A percentile compares a stretch with the other conserved stretches of the same genome.
Evolutionary conservation across 768 basidiomycete species (phyloP).

Genomic region (Sporobolomyces roseus): DNA sequence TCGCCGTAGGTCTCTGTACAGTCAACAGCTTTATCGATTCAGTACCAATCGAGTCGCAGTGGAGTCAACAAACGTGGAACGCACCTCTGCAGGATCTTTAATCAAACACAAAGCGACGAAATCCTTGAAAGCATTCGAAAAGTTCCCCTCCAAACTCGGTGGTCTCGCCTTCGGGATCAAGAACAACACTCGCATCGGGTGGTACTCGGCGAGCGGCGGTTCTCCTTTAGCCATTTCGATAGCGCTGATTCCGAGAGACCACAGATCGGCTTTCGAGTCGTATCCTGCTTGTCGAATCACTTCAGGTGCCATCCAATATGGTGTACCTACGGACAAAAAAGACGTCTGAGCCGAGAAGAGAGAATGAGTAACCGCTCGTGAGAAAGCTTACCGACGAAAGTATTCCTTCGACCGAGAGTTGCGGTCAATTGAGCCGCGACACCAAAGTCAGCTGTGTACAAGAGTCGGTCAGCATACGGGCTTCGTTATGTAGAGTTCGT

Average conservation of each 20-base stretch:
- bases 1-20: slow-evolving; percentile 76
- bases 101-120: slow-evolving; percentile 86
- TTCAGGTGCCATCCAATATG: slow-evolving; percentile 98
- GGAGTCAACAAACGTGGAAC: slow-evolving; percentile 39
- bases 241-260: slow-evolving; percentile 96
- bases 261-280: slow-evolving; percentile 92
- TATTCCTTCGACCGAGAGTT: slow-evolving; percentile 67
- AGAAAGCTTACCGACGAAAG: slow-evolving; percentile 67
- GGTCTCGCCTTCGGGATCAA: slow-evolving; percentile 95
- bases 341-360: not conserved
- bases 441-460: slow-evolving; percentile 78
- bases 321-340: slow-evolving; percentile 81
- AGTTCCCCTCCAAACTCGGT: slow-evolving; percentile 80
- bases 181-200: slow-evolving; percentile 97
- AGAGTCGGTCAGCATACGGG: not conserved
- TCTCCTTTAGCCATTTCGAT: slow-evolving; percentile 93
- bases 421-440: slow-evolving; percentile 91
- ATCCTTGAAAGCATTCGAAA: slow-evolving; percentile 82
- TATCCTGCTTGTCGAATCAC: slow-evolving; percentile 97
- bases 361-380: slow-evolving; percentile 17
- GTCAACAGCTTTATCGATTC: slow-evolving; percentile 25
- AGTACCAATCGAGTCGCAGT: not conserved
- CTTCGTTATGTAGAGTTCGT: not conserved
- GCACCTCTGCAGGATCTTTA: slow-evolving; percentile 77
- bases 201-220: slow-evolving; percentile 92